Base-by-base conservation (phyloP, 1,284 basidiomycete genomes). In the Jaminaea rosea region DNA sequence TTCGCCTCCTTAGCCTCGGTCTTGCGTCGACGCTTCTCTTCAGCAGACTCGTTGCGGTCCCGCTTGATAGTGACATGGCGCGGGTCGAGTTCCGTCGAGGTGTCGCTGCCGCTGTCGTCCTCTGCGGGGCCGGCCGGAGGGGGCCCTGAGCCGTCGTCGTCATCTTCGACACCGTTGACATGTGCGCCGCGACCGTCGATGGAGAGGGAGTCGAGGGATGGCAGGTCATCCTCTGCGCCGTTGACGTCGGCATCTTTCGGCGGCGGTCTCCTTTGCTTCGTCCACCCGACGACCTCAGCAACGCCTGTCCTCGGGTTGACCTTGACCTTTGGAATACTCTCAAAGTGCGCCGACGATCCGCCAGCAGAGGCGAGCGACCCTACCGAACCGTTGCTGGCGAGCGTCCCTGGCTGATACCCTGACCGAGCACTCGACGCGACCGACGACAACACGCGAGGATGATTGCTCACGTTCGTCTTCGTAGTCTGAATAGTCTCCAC, bases 11-110 rank as follows among this genome's bases (percentile, higher is more conserved):
- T 98, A 31, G 90, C 82, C 0, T 83, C 84, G n/a, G 82, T 79
- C 75, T 98, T 99, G 19, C 94, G 82, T 0, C 83, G 82, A 67
- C 84, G 89, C 75, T 88, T 89, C 42, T 88, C 89, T 62, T 91
- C 90, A 52, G 82, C 82, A 2, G 83, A 80, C 76, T 99, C 94
- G 58, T 65, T 65, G 8, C 59, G 47, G 37, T 63, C 56, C 3
- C 66, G 57, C 42, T 58, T 61, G 17, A 52, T 31, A 0, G 56
- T 60, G 11, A n/a, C n/a, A n/a, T 52, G 32, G 13, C 28, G 34
- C 13, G 26, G 26, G 23, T 19, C 34, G 9, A n/a, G 28, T 36
- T 54, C 50, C 4, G 48, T 60, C 2, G 21, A 54, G 46, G 49
- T 59, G 19, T 49, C 57, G 23, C 44, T 44, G 10, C 55, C 47